Base-by-base conservation (phyloP, 2,329 filamentous ascomycete genomes). In the Pyrenophora graminea region DNA sequence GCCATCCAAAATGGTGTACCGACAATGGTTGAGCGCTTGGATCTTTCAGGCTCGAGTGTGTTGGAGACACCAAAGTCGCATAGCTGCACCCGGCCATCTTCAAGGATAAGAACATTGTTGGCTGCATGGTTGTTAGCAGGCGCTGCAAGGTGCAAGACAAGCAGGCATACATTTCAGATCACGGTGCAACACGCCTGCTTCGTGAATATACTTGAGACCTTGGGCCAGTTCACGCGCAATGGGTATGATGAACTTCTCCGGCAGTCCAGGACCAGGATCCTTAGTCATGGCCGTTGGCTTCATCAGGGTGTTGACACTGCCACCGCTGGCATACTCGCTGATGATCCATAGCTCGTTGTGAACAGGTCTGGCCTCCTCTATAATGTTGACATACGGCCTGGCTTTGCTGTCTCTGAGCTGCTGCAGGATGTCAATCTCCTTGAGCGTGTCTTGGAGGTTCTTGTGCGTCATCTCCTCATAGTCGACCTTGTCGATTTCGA, bases 1-100 rank as follows among this genome's bases (percentile, higher is more conserved):
- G 90, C 88, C 89, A 94, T 92, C 88, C 89, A 94, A 71, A 92
- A 86, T 3, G 87, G 87, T 0, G 90, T 94, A 18, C 90, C 90
- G 48, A 93, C 88, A 41, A 93, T 87, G 1, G 90, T 93, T 3
- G 87, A 87, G 45, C 89, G 80, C 74, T 94, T 94, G 63, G 89
- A 86, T 47, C 86, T 81, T 59, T 89, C 87, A 36, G 81, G 87
- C 68, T 92, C 88, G 49, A 92, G 83, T 39, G 90, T 84, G 38
- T 88, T 89, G 25, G 90, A 88, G 40, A 94, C 89, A 58, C 90
- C 90, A 70, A 94, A 94, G 68, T 94, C 90, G 67, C 89, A 91
- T 30, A 94, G 81, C 70, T 94, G 90, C 6, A 94, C 87, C 23
- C 84, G 78, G 21, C 90, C 90, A 31, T 85, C 81, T 71, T 93